These are phyloP conservation scores for Apiotrichum gracile DNA, from an alignment of 1,284 basidiomycete species.

Conservation along the genomic window DNA sequence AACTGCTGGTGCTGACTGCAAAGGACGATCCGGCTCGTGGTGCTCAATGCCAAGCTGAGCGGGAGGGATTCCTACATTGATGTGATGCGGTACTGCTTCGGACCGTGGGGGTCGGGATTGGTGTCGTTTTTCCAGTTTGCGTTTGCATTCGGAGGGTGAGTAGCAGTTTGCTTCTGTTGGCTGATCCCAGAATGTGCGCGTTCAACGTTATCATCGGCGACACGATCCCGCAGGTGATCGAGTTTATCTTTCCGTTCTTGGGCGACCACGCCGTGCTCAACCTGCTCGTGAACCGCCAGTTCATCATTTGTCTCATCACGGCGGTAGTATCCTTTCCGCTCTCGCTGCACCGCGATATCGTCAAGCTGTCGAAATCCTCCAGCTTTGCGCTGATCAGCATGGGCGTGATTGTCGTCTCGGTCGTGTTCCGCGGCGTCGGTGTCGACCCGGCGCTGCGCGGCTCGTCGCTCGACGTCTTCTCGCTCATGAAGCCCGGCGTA, in stretches of 20 bases:
- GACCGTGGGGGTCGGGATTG: slow-evolving; percentile 74
- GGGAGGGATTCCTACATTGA: slow-evolving; percentile 91
- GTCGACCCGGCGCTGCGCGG: slow-evolving; percentile 76
- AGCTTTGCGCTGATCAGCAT: slow-evolving; percentile 85
- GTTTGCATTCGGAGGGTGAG: slow-evolving; percentile 84
- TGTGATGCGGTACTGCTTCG: slow-evolving; percentile 88
- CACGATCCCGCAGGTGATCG: slow-evolving; percentile 91
- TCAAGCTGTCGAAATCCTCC: slow-evolving; percentile 89
- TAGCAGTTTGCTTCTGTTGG: not conserved
- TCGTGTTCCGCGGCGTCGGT: slow-evolving; percentile 77
- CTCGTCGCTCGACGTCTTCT: slow-evolving; percentile 55
- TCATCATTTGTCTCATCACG: slow-evolving; percentile 80
- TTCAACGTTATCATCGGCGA: slow-evolving; percentile 90
- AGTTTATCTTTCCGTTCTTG: slow-evolving; percentile 75
- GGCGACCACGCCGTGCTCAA: slow-evolving; percentile 62
- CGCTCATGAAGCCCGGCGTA: slow-evolving; percentile 66
- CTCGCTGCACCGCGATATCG: slow-evolving; percentile 92
- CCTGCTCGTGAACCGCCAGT: slow-evolving; percentile 76
- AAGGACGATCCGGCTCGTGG: slow-evolving; percentile 83
- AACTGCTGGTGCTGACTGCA: not conserved
- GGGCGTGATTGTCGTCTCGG: slow-evolving; percentile 85
- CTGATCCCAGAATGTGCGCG: slow-evolving; percentile 74
- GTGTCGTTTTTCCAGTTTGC: slow-evolving; percentile 97
- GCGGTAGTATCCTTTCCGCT: slow-evolving; percentile 87
- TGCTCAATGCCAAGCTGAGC: slow-evolving; percentile 90